phyloP scores from a whole-genome alignment of 495 filamentous ascomycete genomes.

The Penicillium robsamsonii region DNA sequence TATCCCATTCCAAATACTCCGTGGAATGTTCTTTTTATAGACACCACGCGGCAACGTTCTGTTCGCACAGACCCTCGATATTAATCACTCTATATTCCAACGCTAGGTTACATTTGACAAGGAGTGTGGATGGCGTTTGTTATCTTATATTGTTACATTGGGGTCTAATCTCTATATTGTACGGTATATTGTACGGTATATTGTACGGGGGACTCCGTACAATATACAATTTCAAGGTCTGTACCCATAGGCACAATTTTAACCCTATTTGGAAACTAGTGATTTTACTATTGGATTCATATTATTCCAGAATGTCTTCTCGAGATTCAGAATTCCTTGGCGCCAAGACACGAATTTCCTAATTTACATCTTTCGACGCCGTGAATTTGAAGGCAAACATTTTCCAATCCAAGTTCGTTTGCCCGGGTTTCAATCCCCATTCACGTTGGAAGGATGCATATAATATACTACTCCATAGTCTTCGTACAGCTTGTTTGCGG shows the following conservation, averaged over 20 bases:
- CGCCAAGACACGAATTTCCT: no score
- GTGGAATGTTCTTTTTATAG: neutral
- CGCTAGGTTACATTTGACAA: neutral
- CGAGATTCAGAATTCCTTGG: no score
- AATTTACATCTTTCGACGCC: no score
- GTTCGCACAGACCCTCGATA: constrained; percentile 5
- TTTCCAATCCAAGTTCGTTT: no score
- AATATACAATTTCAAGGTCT: neutral
- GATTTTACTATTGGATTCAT: neutral
- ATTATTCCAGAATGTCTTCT: neutral
- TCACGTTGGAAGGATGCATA: no score
- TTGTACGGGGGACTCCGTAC: no score
- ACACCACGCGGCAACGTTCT: constrained; percentile 1
- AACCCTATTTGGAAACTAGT: neutral
- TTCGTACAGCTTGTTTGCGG: no score
- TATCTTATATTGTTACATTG: neutral
- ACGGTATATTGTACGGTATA: no score
- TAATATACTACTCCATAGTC: no score
- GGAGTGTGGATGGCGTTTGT: neutral
- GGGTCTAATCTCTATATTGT: no score
- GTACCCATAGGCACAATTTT: neutral
- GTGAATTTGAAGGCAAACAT: no score
- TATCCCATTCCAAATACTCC: neutral
- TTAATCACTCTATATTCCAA: neutral
- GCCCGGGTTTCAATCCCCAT: no score